A percentile compares a stretch with the other conserved stretches of the same genome.
phyloP scores from a whole-genome alignment of 2,329 filamentous ascomycete genomes.

The Penicillium sp. region DNA sequence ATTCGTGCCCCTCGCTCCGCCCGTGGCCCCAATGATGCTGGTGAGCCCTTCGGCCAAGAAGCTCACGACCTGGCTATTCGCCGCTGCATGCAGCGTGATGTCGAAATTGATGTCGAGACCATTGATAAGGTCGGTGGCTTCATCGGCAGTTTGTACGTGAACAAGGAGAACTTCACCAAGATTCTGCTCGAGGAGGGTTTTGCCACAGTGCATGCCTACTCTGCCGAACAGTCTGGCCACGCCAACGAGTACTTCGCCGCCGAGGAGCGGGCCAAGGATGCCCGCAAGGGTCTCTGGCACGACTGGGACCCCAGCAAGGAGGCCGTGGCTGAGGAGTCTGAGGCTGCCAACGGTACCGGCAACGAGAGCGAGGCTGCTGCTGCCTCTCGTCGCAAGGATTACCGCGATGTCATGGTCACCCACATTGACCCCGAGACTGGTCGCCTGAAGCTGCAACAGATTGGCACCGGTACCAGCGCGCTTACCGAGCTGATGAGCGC shows the following conservation, averaged over 20 bases:
- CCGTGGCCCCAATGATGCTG: constrained; percentile 76
- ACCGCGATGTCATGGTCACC: constrained; percentile 91
- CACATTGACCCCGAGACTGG: constrained; percentile 79
- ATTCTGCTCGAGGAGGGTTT: constrained; percentile 90
- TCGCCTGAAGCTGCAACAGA: constrained; percentile 87
- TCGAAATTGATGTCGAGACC: constrained; percentile 92
- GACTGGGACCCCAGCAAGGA: constrained; percentile 93
- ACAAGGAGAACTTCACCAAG: constrained; percentile 95
- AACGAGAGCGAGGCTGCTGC: constrained; percentile 60
- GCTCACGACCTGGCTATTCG: constrained; percentile 89
- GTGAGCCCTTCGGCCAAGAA: constrained; percentile 94
- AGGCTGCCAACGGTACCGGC: constrained; percentile 56
- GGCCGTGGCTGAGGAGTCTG: constrained; percentile 60
- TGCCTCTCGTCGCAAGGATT: constrained; percentile 75
- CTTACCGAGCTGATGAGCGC: constrained; percentile 87
- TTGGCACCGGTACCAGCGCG: constrained; percentile 83
- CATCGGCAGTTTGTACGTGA: constrained; percentile 91
- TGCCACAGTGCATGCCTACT: constrained; percentile 90
- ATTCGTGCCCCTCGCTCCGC: constrained; percentile 90
- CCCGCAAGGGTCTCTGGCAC: constrained; percentile 85
- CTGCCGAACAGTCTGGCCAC: constrained; percentile 93
- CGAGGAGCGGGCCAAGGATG: constrained; percentile 88
- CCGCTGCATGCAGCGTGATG: constrained; percentile 90
- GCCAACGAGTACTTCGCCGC: constrained; percentile 84
- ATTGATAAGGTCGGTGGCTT: constrained; percentile 97